Evolutionary conservation across 805 yeast species (phyloP).

Genomic region (Spathaspora hagerdaliae): DNA sequence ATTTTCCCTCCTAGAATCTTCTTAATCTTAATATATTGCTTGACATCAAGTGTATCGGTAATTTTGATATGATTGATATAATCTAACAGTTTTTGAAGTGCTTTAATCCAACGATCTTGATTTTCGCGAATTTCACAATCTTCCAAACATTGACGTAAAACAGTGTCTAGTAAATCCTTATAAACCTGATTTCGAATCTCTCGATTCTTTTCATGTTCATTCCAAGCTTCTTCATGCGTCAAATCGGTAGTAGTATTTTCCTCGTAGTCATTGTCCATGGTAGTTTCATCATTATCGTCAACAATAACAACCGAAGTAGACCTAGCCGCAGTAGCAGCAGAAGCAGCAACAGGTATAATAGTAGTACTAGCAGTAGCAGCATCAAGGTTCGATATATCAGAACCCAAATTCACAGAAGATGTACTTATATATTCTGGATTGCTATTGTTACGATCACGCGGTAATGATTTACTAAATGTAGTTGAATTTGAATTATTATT

Average conservation of each 20-base stretch:
- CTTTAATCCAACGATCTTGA: constrained; percentile 54
- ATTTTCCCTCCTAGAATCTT: constrained; percentile 73
- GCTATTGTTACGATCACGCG: not conserved
- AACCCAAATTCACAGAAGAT: not conserved
- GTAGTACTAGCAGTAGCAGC: too few relatives aligned
- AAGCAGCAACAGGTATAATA: too few relatives aligned
- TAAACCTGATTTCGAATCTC: constrained; percentile 10
- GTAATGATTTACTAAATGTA: not conserved
- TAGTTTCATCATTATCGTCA: not conserved
- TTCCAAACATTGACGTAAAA: constrained; percentile 55
- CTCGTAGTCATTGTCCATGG: not conserved
- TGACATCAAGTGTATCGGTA: constrained; percentile 76
- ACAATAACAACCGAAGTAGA: too few relatives aligned
- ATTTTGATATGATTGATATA: constrained; percentile 57
- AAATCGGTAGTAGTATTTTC: too few relatives aligned
- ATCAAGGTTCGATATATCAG: not conserved
- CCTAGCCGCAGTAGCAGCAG: too few relatives aligned
- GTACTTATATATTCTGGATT: not conserved
- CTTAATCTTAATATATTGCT: constrained; percentile 87
- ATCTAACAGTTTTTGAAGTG: constrained; percentile 48
- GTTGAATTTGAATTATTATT: constrained; percentile 10
- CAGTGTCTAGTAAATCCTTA: constrained; percentile 43
- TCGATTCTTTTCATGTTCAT: not conserved
- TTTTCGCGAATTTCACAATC: constrained; percentile 53
- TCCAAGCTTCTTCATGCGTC: not conserved